Percentiles rank a stretch among this genome's conserved stretches.
phyloP scores from a whole-genome alignment of 768 basidiomycete species.

The Hemileccinum rubropunctum region DNA sequence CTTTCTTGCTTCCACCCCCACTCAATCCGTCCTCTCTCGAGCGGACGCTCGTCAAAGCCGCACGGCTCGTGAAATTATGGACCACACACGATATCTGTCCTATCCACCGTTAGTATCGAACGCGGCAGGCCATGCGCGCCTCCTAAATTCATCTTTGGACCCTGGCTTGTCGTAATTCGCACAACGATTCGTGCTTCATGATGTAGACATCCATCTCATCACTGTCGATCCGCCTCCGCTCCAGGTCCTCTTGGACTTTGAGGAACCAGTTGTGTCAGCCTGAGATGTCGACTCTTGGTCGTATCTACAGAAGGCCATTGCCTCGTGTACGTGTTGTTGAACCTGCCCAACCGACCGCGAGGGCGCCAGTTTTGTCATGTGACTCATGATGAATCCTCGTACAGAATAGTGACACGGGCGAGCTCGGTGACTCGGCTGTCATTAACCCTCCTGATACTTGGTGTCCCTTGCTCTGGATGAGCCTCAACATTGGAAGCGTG shows the following conservation, averaged over 20 bases:
- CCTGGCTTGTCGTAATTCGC: background rate
- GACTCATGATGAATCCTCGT: too few species aligned
- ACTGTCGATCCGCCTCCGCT: background rate
- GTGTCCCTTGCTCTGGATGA: accelerated
- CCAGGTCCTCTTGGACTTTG: background rate
- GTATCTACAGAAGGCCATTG: background rate
- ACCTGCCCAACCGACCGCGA: too few species aligned
- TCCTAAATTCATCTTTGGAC: background rate
- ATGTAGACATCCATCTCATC: background rate
- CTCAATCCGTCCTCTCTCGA: background rate
- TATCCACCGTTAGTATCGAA: background rate
- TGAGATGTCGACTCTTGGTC: background rate
- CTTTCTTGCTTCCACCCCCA: too few species aligned
- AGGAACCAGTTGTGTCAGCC: accelerated
- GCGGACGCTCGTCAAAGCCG: background rate
- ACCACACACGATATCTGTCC: background rate
- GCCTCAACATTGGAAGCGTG: background rate
- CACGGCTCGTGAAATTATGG: background rate
- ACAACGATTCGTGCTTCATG: background rate
- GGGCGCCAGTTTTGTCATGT: too few species aligned
- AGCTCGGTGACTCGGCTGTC: background rate
- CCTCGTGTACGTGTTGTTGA: background rate
- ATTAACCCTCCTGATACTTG: background rate
- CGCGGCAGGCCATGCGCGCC: accelerated
- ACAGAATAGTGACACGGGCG: background rate